Percentiles rank a stretch among this genome's conserved stretches.
Conservation (phyloP, 768 basidiomycete genomes). For the Phaffia australis region DNA sequence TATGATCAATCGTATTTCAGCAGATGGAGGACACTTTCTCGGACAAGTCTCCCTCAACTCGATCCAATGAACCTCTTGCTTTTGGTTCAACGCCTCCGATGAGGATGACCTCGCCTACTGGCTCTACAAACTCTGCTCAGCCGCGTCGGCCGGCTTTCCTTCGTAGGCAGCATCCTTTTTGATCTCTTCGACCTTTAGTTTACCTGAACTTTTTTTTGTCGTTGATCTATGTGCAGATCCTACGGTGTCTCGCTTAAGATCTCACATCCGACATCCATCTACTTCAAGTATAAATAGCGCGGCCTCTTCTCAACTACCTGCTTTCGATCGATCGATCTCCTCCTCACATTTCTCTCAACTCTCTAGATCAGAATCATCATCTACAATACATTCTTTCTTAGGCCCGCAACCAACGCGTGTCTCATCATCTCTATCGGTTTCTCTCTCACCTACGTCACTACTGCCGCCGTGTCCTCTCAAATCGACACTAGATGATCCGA, state of each 20-base stretch:
- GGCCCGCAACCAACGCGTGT: neutral
- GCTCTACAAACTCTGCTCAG: conserved; percentile 26
- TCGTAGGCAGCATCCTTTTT: conserved; percentile 7
- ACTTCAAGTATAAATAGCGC: conserved; percentile 28
- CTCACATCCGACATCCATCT: conserved; percentile 33
- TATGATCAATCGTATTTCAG: neutral
- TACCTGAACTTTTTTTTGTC: conserved; percentile 16
- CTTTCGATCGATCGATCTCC: neutral
- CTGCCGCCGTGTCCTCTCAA: neutral
- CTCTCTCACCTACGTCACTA: neutral
- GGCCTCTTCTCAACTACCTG: neutral
- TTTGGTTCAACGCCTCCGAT: conserved; percentile 16
- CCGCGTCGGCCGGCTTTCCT: conserved; percentile 17
- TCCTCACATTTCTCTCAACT: conserved; percentile 26
- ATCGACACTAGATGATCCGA: conserved; percentile 9
- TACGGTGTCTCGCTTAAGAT: conserved; percentile 37
- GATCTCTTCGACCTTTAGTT: conserved; percentile 26
- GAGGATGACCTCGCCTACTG: conserved; percentile 10
- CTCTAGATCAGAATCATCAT: conserved; percentile 23
- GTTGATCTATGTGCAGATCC: conserved; percentile 21
- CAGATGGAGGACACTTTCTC: conserved; percentile 16
- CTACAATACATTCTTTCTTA: conserved; percentile 22
- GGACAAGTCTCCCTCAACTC: conserved; percentile 21
- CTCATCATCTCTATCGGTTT: neutral
- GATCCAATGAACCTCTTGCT: conserved; percentile 5